These are phyloP conservation scores for Chaetomidium leptoderma DNA, from an alignment of 495 filamentous ascomycete species.

Conservation along the genomic window DNA sequence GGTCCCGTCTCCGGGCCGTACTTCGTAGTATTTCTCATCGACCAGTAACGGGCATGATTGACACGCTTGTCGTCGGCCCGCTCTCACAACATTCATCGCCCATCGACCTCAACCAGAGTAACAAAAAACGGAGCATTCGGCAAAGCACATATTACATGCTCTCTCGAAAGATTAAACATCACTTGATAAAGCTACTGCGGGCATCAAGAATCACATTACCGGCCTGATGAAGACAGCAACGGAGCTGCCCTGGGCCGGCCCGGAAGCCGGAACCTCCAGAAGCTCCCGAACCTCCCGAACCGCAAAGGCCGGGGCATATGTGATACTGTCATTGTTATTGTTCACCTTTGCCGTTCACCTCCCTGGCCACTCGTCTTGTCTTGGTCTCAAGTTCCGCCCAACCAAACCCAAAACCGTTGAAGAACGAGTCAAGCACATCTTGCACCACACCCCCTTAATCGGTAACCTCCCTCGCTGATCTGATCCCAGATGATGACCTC, in stretches of 20 bases:
- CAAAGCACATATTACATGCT: background rate
- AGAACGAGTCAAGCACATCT: slow-evolving; percentile 63
- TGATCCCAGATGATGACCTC: background rate
- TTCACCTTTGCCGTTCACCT: slow-evolving; percentile 6
- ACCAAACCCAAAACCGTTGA: slow-evolving; percentile 46
- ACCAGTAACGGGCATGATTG: too few species aligned
- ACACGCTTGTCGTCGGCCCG: too few species aligned
- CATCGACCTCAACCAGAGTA: background rate
- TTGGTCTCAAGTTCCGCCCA: background rate
- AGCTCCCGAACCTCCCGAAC: background rate
- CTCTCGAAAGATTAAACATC: too few species aligned
- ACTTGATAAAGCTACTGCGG: too few species aligned
- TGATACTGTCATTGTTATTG: slow-evolving; percentile 3
- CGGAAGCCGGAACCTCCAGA: too few species aligned
- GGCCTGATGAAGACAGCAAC: slow-evolving; percentile 7
- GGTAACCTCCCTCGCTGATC: slow-evolving; percentile 44
- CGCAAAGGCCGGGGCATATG: background rate
- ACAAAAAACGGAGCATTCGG: background rate
- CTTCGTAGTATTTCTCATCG: too few species aligned
- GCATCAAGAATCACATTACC: too few species aligned
- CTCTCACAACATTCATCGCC: too few species aligned
- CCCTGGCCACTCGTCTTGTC: background rate
- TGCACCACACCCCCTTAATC: slow-evolving; percentile 72
- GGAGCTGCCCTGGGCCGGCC: background rate
- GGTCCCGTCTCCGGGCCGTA: too few species aligned